phyloP scores from a whole-genome alignment of 2,329 filamentous ascomycete genomes.

The Talaromyces atroroseus region DNA sequence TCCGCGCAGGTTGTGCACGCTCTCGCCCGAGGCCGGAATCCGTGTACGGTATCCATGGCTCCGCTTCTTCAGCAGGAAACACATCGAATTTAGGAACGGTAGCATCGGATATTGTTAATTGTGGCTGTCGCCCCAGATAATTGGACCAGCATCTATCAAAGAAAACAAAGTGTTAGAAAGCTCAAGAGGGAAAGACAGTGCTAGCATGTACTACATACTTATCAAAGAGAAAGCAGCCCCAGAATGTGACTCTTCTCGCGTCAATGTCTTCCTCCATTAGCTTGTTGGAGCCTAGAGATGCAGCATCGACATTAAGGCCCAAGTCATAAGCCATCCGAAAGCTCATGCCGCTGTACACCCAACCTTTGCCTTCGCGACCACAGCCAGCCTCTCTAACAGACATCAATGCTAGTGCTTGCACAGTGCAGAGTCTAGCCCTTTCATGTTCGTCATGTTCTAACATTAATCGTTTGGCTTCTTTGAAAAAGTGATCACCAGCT shows the following conservation, averaged over 20 bases:
- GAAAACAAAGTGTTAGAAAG: constrained; percentile 7
- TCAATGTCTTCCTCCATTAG: constrained; percentile 81
- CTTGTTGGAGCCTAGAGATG: constrained; percentile 56
- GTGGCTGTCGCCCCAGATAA: constrained; percentile 85
- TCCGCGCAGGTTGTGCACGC: constrained; percentile 73
- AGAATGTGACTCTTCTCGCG: constrained; percentile 85
- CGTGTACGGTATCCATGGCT: constrained; percentile 81
- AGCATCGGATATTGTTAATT: constrained; percentile 71
- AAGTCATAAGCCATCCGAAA: constrained; percentile 96
- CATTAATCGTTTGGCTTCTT: constrained; percentile 83
- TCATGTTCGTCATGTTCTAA: constrained; percentile 91
- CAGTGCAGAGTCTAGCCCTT: constrained; percentile 78
- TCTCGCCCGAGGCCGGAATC: constrained; percentile 72
- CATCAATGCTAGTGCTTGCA: constrained; percentile 92
- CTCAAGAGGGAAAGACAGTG: neutral
- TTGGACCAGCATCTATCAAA: constrained; percentile 77
- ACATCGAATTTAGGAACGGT: constrained; percentile 87
- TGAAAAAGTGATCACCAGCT: constrained; percentile 93
- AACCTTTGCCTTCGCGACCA: constrained; percentile 87
- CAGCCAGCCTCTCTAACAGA: constrained; percentile 94
- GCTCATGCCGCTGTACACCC: constrained; percentile 98
- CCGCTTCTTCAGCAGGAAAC: constrained; percentile 80
- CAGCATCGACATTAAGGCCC: constrained; percentile 79
- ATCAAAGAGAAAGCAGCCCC: constrained; percentile 97
- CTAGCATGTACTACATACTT: constrained; percentile 50